Evolutionary conservation across 345 rosid genomes (phyloP).

Genomic region (Camelina laxa): DNA sequence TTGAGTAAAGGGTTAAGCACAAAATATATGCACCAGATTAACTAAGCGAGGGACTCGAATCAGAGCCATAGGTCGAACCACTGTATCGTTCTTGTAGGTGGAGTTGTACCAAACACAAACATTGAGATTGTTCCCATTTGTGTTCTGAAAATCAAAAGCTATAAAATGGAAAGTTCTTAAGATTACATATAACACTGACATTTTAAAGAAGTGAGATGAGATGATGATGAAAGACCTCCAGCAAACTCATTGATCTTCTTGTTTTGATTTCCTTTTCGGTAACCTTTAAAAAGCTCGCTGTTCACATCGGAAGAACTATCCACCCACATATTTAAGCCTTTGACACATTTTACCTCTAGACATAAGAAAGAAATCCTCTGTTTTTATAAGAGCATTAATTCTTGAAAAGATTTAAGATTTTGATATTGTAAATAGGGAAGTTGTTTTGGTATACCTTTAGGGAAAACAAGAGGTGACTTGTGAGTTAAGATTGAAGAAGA

Average conservation of each 20-base stretch:
- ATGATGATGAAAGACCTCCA: constrained; percentile 58
- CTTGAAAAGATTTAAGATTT: neutral
- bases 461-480: constrained; percentile 31
- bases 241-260: constrained; percentile 72
- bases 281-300: constrained; percentile 68
- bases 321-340: constrained; percentile 66
- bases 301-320: constrained; percentile 70
- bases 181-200: neutral
- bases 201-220: constrained; percentile 3
- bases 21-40: constrained; percentile 64
- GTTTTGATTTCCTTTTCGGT: constrained; percentile 64
- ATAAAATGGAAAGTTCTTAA: constrained; percentile 27
- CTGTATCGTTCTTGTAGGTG: constrained; percentile 55
- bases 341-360: constrained; percentile 67
- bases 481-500: constrained; percentile 42
- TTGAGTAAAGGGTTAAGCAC: neutral
- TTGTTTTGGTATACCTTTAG: constrained; percentile 50
- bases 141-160: constrained; percentile 91
- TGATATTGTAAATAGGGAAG: neutral
- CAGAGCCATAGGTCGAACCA: constrained; percentile 43
- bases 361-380: constrained; percentile 24
- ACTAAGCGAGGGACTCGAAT: constrained; percentile 75
- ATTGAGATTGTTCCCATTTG: constrained; percentile 59
- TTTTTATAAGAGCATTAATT: neutral
- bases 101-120: constrained; percentile 90